Conservation (phyloP, 768 basidiomycete genomes). For the Symmetrospora coprosmae region DNA sequence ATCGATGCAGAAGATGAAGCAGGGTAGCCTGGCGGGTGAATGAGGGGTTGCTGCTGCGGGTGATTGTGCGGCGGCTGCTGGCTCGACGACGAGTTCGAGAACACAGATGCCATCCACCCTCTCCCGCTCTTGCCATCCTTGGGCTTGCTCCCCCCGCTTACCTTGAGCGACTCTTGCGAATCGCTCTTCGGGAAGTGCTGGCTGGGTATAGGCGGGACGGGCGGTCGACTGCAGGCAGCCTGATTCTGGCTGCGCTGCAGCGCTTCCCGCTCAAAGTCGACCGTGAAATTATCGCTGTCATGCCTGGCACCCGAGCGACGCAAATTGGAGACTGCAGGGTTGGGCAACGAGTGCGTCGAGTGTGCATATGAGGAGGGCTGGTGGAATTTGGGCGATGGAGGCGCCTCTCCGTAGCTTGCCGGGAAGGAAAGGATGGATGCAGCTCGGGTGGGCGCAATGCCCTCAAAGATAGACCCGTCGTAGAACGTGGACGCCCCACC, state of each 20-base stretch:
- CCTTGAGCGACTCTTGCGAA: conserved; percentile 1
- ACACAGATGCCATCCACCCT: conserved; percentile 8
- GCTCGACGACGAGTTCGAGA: conserved; percentile 28
- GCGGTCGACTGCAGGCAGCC: neutral
- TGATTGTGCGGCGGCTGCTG: conserved; percentile 27
- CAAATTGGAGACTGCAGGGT: too few relatives aligned
- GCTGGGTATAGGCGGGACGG: too few relatives aligned
- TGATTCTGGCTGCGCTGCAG: conserved; percentile 9
- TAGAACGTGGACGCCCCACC: conserved; percentile 33
- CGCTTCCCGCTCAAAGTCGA: conserved; percentile 18
- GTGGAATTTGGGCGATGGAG: neutral
- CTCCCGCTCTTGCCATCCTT: conserved; percentile 14
- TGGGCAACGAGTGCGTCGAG: conserved; percentile 21
- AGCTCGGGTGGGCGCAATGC: conserved; percentile 27
- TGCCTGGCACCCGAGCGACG: neutral
- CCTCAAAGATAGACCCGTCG: conserved; percentile 37
- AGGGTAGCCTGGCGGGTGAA: conserved; percentile 1
- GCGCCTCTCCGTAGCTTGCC: conserved; percentile 21
- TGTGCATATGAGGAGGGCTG: neutral
- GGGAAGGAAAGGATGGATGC: conserved; percentile 29
- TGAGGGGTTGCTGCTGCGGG: conserved; percentile 17
- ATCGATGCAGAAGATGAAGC: neutral
- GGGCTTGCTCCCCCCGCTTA: too few relatives aligned
- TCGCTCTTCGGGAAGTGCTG: neutral
- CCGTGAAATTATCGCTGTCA: conserved; percentile 8